Evolutionary conservation across 371 early-diverging fungal genomes (phyloP).

Genomic region (Blakeslea trispora): DNA sequence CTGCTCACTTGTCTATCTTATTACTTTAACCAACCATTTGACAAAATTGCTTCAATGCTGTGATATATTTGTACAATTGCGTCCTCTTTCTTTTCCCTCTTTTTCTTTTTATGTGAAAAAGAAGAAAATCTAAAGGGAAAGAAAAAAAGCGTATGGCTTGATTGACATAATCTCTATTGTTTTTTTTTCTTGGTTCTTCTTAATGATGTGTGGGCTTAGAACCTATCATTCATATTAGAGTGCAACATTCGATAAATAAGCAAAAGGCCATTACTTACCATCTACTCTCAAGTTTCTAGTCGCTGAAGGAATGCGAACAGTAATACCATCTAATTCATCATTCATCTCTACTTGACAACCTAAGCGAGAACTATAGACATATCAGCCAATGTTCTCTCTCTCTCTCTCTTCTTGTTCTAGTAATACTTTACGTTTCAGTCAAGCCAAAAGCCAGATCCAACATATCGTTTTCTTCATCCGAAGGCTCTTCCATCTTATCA

Average conservation of each 20-base stretch:
- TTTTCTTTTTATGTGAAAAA: too few species aligned
- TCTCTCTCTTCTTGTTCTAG: neutral
- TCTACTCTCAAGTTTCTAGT: constrained; percentile 97
- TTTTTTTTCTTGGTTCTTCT: too few species aligned
- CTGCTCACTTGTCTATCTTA: too few species aligned
- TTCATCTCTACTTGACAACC: constrained; percentile 96
- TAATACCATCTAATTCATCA: constrained; percentile 85
- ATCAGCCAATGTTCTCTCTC: neutral
- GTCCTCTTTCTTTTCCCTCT: too few species aligned
- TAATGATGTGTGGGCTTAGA: constrained; percentile 54
- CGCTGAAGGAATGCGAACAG: constrained; percentile 91
- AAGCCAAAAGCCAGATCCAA: constrained; percentile 98
- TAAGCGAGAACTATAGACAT: constrained; percentile 80
- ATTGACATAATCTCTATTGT: too few species aligned
- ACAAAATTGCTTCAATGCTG: too few species aligned
- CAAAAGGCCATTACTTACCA: constrained; percentile 48
- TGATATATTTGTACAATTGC: too few species aligned
- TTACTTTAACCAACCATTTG: too few species aligned
- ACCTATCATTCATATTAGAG: constrained; percentile 24
- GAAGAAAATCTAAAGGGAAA: too few species aligned
- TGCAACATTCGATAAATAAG: neutral
- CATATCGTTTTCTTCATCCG: constrained; percentile 99
- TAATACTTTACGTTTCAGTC: constrained; percentile 81
- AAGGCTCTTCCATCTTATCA: constrained; percentile 88
- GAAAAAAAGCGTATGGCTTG: too few species aligned